Base-by-base conservation (phyloP, 2,329 filamentous ascomycete genomes). In the Exophiala phaeomuriformis region DNA sequence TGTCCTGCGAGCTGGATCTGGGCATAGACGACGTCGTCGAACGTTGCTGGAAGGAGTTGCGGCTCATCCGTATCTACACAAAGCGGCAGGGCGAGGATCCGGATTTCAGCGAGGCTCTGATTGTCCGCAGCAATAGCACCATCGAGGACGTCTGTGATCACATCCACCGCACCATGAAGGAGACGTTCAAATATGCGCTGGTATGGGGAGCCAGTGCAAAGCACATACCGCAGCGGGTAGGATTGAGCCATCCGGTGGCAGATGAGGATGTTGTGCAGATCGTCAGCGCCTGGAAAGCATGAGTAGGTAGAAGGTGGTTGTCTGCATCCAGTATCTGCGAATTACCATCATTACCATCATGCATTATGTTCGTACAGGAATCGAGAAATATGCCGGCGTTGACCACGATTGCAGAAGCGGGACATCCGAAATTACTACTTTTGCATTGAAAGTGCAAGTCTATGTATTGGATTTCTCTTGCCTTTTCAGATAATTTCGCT, bases 131-230 rank as follows among this genome's bases (percentile, higher is more conserved):
- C 67, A 87, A 90, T 64, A 89, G 88, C 66, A 88, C 84, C 8
- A 90, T 98, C 66, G 93, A 97, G 73, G 91, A 98, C 70, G 93
- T 98, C 6, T 98, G 93, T 71, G 93, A 98, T 71, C 83, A 88
- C 64, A 87, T 98, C 62, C 93, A 98, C 73, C 79, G 93, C 58
- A 93, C 83, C 29, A 75, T 98, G 61, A 98, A 97, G 80, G 94
- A 98, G 59, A 95, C 90, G 3, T 98, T 97, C 79, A 98, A 97
- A 77, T 96, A 97, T 73, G 94, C 93, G 2, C 73, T 97, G 61
- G 93, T 98, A 0, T 98, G 94, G 94, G 93, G 93, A 3, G 90
- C 90, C 12, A 97, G 91, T 71, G 93, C 93, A 35, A 83, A 89
- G 65, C 94, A 98, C 75, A 78, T 97, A 35, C 93, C 94, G 35